These are phyloP conservation scores for Lecanoromycetidae sp. DNA, from an alignment of 2,329 filamentous ascomycete species.

Conservation along the genomic window DNA sequence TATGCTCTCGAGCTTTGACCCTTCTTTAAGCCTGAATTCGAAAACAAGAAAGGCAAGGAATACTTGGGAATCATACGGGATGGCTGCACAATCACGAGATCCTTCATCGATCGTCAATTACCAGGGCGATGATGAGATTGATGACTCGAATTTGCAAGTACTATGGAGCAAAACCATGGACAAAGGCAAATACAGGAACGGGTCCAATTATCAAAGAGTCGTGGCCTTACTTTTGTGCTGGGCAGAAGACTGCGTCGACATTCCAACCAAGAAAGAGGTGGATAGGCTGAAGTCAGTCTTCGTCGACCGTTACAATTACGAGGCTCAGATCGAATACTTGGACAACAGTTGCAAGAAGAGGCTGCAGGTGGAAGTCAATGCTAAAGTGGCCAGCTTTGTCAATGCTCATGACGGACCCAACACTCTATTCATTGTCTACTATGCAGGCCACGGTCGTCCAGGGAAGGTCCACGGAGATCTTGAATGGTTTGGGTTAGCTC, in stretches of 20 bases:
- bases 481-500: constrained; percentile 9
- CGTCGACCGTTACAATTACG: constrained; percentile 5
- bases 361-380: constrained; percentile 17
- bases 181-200: constrained; percentile 2
- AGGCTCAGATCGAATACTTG: neutral
- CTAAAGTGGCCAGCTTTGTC: constrained; percentile 19
- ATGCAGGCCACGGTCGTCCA: constrained; percentile 23
- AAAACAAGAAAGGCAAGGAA: too few species aligned
- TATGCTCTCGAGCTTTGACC: too few species aligned
- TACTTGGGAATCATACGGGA: too few species aligned
- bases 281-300: constrained; percentile 3
- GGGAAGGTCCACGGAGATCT: constrained; percentile 6
- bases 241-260: constrained; percentile 1
- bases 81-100: neutral
- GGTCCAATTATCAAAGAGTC: constrained; percentile 9
- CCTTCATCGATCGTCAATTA: neutral
- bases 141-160: constrained; percentile 7
- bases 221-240: constrained; percentile 15
- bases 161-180: constrained; percentile 13
- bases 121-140: constrained; percentile 1
- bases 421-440: constrained; percentile 23
- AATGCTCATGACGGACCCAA: constrained; percentile 16
- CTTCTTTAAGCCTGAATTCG: too few species aligned
- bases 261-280: constrained; percentile 9
- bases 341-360: constrained; percentile 7